Evolutionary conservation across 176 grass and related monocot species (phyloP).

Genomic region (Echinochloa phyllopogon): DNA sequence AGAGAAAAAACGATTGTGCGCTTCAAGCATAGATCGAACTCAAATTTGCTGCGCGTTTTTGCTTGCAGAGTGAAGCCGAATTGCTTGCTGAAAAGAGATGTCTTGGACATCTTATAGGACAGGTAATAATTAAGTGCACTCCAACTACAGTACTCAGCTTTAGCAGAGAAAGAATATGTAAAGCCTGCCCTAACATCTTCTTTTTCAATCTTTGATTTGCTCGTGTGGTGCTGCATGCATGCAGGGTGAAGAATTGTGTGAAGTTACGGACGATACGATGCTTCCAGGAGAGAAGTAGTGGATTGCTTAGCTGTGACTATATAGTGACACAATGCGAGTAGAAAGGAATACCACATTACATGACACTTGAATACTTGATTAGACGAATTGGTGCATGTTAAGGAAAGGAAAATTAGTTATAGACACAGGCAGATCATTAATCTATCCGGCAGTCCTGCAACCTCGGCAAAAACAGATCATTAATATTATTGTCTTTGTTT

Average conservation of each 20-base stretch:
- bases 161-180: too few species aligned
- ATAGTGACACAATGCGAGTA: neutral
- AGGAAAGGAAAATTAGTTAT: neutral
- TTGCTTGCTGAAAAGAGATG: conserved; percentile 93
- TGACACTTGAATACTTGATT: neutral
- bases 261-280: neutral
- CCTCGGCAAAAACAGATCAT: too few species aligned
- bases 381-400: neutral
- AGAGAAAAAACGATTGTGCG: neutral
- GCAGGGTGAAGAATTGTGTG: neutral
- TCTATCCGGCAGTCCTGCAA: too few species aligned
- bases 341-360: neutral
- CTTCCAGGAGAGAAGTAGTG: neutral
- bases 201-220: neutral
- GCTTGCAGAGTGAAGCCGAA: conserved; percentile 79
- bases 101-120: conserved; percentile 88
- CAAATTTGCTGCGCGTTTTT: neutral
- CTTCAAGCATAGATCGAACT: neutral
- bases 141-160: too few species aligned
- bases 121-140: conserved; percentile 57
- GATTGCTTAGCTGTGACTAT: neutral
- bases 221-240: neutral
- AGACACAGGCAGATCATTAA: too few species aligned
- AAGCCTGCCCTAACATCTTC: neutral
- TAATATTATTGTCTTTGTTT: too few species aligned